Percentiles rank a stretch among this genome's conserved stretches.
phyloP scores from a whole-genome alignment of 2,329 filamentous ascomycete genomes.

The Verticillium tricorpus region DNA sequence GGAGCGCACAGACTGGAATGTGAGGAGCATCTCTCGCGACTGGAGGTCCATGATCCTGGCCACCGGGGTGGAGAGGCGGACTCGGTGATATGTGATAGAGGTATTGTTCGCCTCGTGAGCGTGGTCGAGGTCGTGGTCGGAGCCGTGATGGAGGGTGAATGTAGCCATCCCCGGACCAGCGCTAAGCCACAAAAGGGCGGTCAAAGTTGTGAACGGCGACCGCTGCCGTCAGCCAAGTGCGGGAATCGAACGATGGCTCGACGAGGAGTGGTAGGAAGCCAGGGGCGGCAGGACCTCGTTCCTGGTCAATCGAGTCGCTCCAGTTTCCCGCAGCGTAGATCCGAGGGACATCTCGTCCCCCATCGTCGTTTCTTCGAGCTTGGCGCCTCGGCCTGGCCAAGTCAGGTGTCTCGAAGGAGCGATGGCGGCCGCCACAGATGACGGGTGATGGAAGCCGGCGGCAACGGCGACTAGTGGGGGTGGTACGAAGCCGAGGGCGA shows the following conservation, averaged over 20 bases:
- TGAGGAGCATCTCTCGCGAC: background rate
- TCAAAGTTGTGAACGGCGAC: background rate
- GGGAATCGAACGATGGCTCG: conserved; percentile 1
- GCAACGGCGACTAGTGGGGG: conserved; percentile 23
- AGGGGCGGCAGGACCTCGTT: background rate
- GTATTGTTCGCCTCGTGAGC: background rate
- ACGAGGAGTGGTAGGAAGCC: background rate
- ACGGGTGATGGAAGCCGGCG: background rate
- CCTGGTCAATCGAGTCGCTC: background rate
- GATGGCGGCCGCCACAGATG: background rate
- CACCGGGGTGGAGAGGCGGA: background rate
- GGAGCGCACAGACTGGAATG: conserved; percentile 2
- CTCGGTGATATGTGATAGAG: background rate
- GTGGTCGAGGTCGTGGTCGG: background rate
- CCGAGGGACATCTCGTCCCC: background rate
- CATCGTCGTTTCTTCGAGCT: background rate
- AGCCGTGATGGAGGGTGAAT: background rate
- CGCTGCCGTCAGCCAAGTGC: conserved; percentile 3
- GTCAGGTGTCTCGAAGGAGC: conserved; percentile 1
- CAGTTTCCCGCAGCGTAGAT: background rate
- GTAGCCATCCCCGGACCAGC: background rate
- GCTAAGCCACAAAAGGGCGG: background rate
- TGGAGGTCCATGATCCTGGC: background rate
- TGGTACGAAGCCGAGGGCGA: conserved; percentile 24
- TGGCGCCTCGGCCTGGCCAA: conserved; percentile 2